Percentiles rank a stretch among this genome's conserved stretches.
Conservation (phyloP, 257 asterid species). For the Solanum rostratum region DNA sequence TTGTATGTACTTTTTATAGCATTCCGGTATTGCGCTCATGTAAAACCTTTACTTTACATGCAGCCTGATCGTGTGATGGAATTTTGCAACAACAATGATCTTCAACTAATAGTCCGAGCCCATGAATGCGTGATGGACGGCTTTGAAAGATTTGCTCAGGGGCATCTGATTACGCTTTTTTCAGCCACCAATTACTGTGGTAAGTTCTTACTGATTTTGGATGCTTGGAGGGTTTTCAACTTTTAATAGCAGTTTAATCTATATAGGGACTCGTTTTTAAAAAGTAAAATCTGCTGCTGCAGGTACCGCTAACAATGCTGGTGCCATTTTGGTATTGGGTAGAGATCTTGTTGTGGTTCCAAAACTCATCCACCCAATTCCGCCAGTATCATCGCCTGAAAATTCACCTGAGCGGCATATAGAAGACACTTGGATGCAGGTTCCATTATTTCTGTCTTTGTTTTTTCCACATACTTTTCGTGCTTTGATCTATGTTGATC, state of each 20-base stretch:
- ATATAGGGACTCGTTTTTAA: not conserved
- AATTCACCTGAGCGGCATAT: slow-evolving; percentile 70
- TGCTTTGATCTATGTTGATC: not conserved
- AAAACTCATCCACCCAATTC: slow-evolving; percentile 85
- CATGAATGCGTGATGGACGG: slow-evolving; percentile 99
- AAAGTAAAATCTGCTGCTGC: not conserved
- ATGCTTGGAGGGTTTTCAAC: not conserved
- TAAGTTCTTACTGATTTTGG: slow-evolving; percentile 20
- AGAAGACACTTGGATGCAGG: slow-evolving; percentile 99
- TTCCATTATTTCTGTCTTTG: slow-evolving; percentile 2
- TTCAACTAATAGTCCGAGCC: slow-evolving; percentile 93
- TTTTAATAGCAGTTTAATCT: not conserved
- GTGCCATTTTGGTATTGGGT: slow-evolving; percentile 95
- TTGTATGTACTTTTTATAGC: too few relatives aligned
- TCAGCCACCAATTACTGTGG: slow-evolving; percentile 99
- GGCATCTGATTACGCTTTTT: slow-evolving; percentile 89
- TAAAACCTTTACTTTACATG: not conserved
- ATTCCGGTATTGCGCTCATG: not conserved
- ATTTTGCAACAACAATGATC: slow-evolving; percentile 91
- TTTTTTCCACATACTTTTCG: not conserved
- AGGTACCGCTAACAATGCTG: slow-evolving; percentile 99
- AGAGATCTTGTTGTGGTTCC: slow-evolving; percentile 98
- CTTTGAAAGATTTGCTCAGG: slow-evolving; percentile 98
- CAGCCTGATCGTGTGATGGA: slow-evolving; percentile 99
- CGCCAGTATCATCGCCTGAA: slow-evolving; percentile 93